A percentile compares a stretch with the other conserved stretches of the same genome.
phyloP scores from a whole-genome alignment of 352 stramenopile species.

The Vaucheria bursata region DNA sequence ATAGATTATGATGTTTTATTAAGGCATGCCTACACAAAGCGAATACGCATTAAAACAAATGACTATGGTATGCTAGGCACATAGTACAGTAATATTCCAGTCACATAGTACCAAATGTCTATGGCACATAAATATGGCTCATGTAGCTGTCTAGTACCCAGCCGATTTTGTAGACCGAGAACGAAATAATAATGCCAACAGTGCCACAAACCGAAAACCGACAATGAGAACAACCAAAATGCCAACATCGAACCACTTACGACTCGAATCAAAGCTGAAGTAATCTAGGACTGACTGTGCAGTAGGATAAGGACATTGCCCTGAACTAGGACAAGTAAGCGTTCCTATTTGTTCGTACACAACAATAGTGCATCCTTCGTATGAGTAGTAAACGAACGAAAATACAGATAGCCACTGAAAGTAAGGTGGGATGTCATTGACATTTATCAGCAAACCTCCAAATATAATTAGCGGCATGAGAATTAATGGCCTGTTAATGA shows the following conservation, averaged over 20 bases:
- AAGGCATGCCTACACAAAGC: no score
- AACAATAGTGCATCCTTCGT: constrained; percentile 24
- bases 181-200: constrained; percentile 24
- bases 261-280: constrained; percentile 13
- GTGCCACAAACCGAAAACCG: constrained; percentile 21
- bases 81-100: no score
- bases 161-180: neutral
- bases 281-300: constrained; percentile 31
- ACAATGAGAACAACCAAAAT: constrained; percentile 12
- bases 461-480: constrained; percentile 48
- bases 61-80: no score
- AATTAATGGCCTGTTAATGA: constrained; percentile 16
- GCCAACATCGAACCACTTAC: constrained; percentile 5
- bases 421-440: constrained; percentile 40
- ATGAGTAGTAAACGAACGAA: constrained; percentile 46
- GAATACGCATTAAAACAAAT: no score
- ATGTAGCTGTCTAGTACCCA: neutral
- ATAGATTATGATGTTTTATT: no score
- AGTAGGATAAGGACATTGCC: constrained; percentile 17
- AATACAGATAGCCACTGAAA: constrained; percentile 41
- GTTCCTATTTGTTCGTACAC: constrained; percentile 17
- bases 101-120: no score
- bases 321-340: constrained; percentile 19
- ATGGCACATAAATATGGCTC: no score
- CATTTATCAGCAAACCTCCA: constrained; percentile 39